phyloP scores from a whole-genome alignment of 2,329 filamentous ascomycete genomes.

The Xylaria sp. region DNA sequence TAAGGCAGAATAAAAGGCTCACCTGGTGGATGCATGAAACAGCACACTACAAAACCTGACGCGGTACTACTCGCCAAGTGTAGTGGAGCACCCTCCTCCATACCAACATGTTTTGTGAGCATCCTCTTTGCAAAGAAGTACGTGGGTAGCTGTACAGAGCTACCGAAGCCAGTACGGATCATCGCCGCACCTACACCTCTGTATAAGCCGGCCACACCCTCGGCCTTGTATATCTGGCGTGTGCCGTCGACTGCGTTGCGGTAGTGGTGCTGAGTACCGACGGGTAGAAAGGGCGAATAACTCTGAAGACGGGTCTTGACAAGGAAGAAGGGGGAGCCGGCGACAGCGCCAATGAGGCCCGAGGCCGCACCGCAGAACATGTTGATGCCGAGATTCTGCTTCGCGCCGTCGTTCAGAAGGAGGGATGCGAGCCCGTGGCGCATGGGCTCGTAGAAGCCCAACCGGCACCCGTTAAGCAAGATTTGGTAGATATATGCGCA shows the following conservation, averaged over 20 bases:
- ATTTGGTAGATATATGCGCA: conserved; percentile 97
- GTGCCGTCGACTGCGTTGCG: conserved; percentile 86
- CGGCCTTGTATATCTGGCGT: conserved; percentile 77
- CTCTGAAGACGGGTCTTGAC: conserved; percentile 97
- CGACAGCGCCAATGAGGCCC: conserved; percentile 90
- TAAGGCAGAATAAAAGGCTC: conserved; percentile 48
- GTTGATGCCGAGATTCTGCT: conserved; percentile 90
- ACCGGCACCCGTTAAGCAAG: conserved; percentile 92
- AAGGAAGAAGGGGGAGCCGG: conserved; percentile 95
- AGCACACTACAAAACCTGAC: conserved; percentile 96
- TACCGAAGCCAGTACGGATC: conserved; percentile 95
- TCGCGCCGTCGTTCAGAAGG: conserved; percentile 76
- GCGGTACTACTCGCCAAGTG: conserved; percentile 89
- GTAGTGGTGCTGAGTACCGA: conserved; percentile 97
- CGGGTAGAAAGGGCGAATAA: conserved; percentile 89
- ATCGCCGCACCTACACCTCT: conserved; percentile 92
- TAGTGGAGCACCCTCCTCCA: conserved; percentile 90
- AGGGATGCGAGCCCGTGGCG: conserved; percentile 76
- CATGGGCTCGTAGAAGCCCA: conserved; percentile 98
- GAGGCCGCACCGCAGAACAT: conserved; percentile 91
- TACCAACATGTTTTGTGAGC: conserved; percentile 82
- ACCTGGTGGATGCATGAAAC: conserved; percentile 97
- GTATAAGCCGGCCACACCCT: conserved; percentile 86
- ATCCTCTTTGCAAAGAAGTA: conserved; percentile 97
- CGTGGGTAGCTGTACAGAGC: conserved; percentile 94